Evolutionary conservation across 495 filamentous ascomycete genomes (phyloP), one percentile per base, ranked within the genome.

Genomic region (Haplographium delicatum): DNA sequence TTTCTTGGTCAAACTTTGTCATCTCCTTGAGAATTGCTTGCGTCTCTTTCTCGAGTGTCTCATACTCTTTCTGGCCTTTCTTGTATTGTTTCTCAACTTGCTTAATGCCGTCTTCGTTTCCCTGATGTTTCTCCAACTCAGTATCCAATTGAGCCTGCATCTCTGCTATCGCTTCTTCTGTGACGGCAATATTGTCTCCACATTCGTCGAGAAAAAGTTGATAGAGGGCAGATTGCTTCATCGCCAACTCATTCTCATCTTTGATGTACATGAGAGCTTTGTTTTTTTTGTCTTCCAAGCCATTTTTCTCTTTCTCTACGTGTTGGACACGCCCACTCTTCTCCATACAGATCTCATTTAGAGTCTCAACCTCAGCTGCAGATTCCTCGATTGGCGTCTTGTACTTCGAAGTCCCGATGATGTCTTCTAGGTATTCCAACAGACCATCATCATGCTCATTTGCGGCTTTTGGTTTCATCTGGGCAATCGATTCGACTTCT

Each of bases 361-460:
- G 75, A 3, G 82, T 82, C 61, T 98, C 93, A 2, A 91, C 86
- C 65, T 96, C 85, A 5, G 84, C 67, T 0, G 89, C 91, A 3
- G 88, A 80, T 69, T 97, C 94, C 60, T 97, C 91, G 59, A 98
- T 98, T 0, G 93, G 90, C 4, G 85, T 79, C 68, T 98, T 98
- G 70, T 97, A 98, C 62, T 94, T 95, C 11, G 90, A 96, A 0
- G 93, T 98, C 45, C 93, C 93, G 53, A 98, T 96, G 58, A 98
- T 97, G 64, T 98, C 93, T 62, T 98, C 93, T 1, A 98, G 81
- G 58, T 98, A 98, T 65, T 98, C 93, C 20, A 98, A 73, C 22
- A 98, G 77, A 15, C 93, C 93, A 62, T 98, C 93, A 57, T 98
- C 93, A 57, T 96, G 90, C 59, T 97, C 93, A 53, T 86, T 88